phyloP scores from a whole-genome alignment of 2,329 filamentous ascomycete species.

The Xylariales sp. region DNA sequence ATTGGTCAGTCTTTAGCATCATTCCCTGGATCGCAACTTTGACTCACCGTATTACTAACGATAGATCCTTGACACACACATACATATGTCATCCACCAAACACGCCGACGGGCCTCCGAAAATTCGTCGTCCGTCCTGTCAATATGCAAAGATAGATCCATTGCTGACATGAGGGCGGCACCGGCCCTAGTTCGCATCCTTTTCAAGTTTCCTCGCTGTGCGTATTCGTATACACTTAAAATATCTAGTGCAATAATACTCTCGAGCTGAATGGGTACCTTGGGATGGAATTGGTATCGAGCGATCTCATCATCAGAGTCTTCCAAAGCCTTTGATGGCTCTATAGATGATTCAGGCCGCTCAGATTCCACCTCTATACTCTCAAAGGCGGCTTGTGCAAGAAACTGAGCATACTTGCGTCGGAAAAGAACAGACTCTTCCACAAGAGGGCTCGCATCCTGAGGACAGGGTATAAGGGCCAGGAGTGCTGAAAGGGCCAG shows the following conservation, averaged over 20 bases:
- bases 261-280: slow-evolving; percentile 40
- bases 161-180: slow-evolving; percentile 41
- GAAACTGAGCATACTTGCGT: slow-evolving; percentile 42
- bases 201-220: slow-evolving; percentile 46
- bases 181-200: slow-evolving; percentile 46
- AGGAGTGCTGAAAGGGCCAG: slow-evolving; percentile 45
- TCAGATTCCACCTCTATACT: slow-evolving; percentile 44
- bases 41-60: slow-evolving; percentile 41
- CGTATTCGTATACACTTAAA: slow-evolving; percentile 48
- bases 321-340: slow-evolving; percentile 39
- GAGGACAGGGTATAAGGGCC: slow-evolving; percentile 40
- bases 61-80: slow-evolving; percentile 46
- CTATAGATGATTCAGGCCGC: slow-evolving; percentile 37
- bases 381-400: slow-evolving; percentile 42
- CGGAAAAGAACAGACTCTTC: slow-evolving; percentile 37
- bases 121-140: slow-evolving; percentile 32
- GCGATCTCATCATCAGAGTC: slow-evolving; percentile 25
- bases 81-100: slow-evolving; percentile 54
- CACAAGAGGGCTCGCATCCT: slow-evolving; percentile 28
- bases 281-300: slow-evolving; percentile 37
- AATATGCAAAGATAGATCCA: slow-evolving; percentile 38
- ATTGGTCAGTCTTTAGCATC: slow-evolving; percentile 2
- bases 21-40: not conserved
- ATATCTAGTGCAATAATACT: slow-evolving; percentile 42
- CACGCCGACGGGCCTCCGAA: slow-evolving; percentile 39